Evolutionary conservation across 257 asterid species (phyloP), one percentile per base, ranked within the genome.

Genomic region (Asclepias syriaca): DNA sequence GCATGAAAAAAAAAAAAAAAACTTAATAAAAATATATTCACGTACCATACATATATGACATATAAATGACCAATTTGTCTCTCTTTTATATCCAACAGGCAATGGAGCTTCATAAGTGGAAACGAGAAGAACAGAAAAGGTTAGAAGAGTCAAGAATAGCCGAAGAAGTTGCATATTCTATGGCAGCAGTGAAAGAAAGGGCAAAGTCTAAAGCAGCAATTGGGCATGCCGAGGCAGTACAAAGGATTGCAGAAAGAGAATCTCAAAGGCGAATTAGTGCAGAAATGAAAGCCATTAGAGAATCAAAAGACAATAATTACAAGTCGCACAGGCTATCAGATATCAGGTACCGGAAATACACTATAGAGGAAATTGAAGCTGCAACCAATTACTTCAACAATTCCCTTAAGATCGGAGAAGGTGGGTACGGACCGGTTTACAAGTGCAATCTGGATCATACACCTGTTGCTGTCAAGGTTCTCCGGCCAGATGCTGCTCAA

Each of bases 361-460:
- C 96, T 3, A 93, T 93, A 54, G 98, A 93, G 76, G 98, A 93
- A 77, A 89, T 93, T 75, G 98, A 93, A 85, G 73, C 70, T 75
- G 98, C 98, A 54, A 93, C 98, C 0, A 86, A 93, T 12, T 90
- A 80, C 77, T 93, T 93, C 71, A 63, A 92, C n/a, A 69, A 78
- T 65, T 79, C 90, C 24, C 85, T 91, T 61, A 93, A 90, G 81
- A 89, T 93, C 40, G 98, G 98, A 48, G 98, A 93, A 84, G 98
- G 98, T 69, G 98, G 98, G 58, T 93, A 93, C 64, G 98, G 98
- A 18, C 98, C 98, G 0, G 98, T 93, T 3, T 93, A 86, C 75
- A 93, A 90, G 84, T 90, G 97, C 63, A 78, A 83, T 72, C 72
- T 93, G 78, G 98, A 93, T 76, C 98, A 93, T 73, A 93, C 98